Evolutionary conservation across 768 basidiomycete species (phyloP).

Genomic region (Amylocystis lapponica): DNA sequence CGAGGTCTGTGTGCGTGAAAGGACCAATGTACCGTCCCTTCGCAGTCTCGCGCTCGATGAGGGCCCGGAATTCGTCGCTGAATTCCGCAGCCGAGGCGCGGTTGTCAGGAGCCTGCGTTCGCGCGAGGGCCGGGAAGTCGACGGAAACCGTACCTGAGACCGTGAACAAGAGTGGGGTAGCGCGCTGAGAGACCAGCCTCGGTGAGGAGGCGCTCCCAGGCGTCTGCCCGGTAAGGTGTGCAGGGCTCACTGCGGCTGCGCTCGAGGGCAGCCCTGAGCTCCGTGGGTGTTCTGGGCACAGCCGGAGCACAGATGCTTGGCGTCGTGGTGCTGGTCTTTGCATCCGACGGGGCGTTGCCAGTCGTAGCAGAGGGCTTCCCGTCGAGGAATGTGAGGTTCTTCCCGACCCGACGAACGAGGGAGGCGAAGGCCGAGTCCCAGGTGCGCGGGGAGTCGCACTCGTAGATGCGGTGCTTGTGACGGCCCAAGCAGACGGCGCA

Average conservation of each 20-base stretch:
- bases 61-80: not conserved
- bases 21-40: conserved; percentile 7
- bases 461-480: not conserved
- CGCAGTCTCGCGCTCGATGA: not conserved
- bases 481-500: conserved; percentile 1
- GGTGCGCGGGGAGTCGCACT: not conserved
- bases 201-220: not conserved
- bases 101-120: not conserved
- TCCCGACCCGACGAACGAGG: not conserved
- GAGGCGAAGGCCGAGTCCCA: not conserved
- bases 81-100: not conserved
- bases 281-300: not conserved
- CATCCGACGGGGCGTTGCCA: not conserved
- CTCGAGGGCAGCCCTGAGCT: conserved; percentile 1
- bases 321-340: not conserved
- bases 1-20: conserved; percentile 4
- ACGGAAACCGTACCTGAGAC: not conserved
- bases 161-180: not conserved
- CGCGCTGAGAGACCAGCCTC: not conserved
- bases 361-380: not conserved
- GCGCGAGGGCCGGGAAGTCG: not conserved
- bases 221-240: not conserved
- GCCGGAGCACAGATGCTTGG: not conserved
- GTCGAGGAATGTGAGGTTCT: not conserved
- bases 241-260: not conserved